phyloP scores from a whole-genome alignment of 176 grass and related monocot species.

The Zoysia pacifica region DNA sequence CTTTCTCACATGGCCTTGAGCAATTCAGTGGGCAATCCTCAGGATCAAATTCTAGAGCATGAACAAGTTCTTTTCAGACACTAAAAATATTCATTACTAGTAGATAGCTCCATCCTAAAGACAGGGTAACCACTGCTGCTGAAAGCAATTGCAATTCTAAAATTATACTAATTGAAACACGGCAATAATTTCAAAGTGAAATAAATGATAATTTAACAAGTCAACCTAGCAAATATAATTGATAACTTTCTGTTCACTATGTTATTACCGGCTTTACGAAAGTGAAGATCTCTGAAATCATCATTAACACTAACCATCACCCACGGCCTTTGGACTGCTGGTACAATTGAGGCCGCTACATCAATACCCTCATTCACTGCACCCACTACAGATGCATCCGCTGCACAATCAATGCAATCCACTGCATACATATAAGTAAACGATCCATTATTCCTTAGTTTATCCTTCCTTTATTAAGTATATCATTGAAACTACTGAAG shows the following conservation, averaged over 20 bases:
- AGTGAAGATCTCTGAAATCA: conserved; percentile 88
- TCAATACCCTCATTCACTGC: conserved; percentile 93
- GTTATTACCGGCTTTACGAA: conserved; percentile 85
- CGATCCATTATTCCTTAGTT: not conserved
- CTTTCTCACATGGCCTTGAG: conserved; percentile 73
- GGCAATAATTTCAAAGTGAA: not conserved
- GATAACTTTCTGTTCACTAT: not conserved
- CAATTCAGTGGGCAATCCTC: conserved; percentile 80
- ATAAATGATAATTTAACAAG: not conserved
- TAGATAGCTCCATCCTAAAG: not conserved
- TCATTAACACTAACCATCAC: conserved; percentile 96
- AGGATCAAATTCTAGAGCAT: conserved; percentile 77
- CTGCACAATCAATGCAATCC: conserved; percentile 96
- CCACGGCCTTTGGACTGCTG: conserved; percentile 67
- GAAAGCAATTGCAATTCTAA: conserved; percentile 4
- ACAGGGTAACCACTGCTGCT: not conserved
- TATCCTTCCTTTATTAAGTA: not conserved
- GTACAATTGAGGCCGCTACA: conserved; percentile 59
- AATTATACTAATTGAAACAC: conserved; percentile 6
- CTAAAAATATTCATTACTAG: not conserved
- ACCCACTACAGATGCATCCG: conserved; percentile 76
- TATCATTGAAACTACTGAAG: not conserved
- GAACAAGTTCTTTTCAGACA: conserved; percentile 6
- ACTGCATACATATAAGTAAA: conserved; percentile 50
- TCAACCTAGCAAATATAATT: not conserved